A percentile compares a stretch with the other conserved stretches of the same genome.
These are phyloP conservation scores for Lachnellula arida DNA, from an alignment of 2,329 filamentous ascomycete genomes.

Conservation along the genomic window DNA sequence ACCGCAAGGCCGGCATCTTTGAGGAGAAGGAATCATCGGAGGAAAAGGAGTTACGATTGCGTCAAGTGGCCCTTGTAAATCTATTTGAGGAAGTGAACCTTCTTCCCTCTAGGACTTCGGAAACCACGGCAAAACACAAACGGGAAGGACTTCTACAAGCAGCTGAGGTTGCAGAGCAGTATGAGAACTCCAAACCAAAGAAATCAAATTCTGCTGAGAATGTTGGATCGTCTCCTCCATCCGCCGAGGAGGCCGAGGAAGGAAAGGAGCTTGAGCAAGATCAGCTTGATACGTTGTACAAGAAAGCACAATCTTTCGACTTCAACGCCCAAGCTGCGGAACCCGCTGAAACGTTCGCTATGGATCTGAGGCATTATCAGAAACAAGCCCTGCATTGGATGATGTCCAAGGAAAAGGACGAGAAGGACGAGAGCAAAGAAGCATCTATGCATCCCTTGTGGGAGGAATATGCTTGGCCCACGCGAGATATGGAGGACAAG, in stretches of 20 bases:
- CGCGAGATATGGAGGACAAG: constrained; percentile 80
- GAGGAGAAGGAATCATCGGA: constrained; percentile 82
- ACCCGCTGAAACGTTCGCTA: constrained; percentile 73
- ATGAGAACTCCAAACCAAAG: constrained; percentile 50
- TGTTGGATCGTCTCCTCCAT: constrained; percentile 42
- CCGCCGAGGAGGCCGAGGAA: constrained; percentile 62
- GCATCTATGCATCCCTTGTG: constrained; percentile 92
- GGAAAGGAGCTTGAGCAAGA: constrained; percentile 91
- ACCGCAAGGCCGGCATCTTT: constrained; percentile 69
- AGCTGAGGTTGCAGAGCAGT: constrained; percentile 82
- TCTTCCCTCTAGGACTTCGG: constrained; percentile 68
- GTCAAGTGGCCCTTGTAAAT: constrained; percentile 83
- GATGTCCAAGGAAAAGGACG: constrained; percentile 84
- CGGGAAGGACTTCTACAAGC: constrained; percentile 80
- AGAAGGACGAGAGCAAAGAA: constrained; percentile 61
- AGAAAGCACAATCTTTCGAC: constrained; percentile 94
- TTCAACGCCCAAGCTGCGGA: constrained; percentile 86
- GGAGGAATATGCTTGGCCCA: constrained; percentile 92
- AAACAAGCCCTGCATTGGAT: constrained; percentile 97
- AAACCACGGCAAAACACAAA: constrained; percentile 69
- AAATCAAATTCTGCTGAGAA: constrained; percentile 17
- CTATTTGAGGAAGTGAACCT: constrained; percentile 87
- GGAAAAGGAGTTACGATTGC: constrained; percentile 75
- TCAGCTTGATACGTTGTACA: constrained; percentile 89
- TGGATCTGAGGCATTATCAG: constrained; percentile 87